A percentile compares a stretch with the other conserved stretches of the same genome.
These are phyloP conservation scores for Amanita jacksonii DNA, from an alignment of 768 basidiomycete species.

Conservation along the genomic window DNA sequence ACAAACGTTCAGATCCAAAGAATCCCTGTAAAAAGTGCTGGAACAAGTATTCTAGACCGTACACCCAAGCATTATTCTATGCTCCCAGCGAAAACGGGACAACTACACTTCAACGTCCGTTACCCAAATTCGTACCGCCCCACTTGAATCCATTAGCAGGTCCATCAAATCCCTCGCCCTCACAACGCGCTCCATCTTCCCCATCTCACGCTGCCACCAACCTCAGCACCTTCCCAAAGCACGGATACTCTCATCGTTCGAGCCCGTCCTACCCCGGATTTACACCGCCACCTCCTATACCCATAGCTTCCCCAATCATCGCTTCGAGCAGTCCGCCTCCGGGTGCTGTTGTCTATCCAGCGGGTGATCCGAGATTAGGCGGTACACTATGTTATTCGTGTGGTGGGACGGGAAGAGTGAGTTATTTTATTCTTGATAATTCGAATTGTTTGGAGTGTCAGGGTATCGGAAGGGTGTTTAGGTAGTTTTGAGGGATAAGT, in stretches of 20 bases:
- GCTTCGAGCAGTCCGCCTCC: slow-evolving; percentile 21
- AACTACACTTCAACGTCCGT: slow-evolving; percentile 28
- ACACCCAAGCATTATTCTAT: slow-evolving; percentile 22
- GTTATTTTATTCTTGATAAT: slow-evolving; percentile 45
- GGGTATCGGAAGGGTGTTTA: slow-evolving; percentile 53
- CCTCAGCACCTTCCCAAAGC: too few relatives aligned
- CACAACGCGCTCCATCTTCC: too few relatives aligned
- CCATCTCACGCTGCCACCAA: too few relatives aligned
- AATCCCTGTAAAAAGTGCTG: slow-evolving; percentile 70
- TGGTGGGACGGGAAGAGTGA: slow-evolving; percentile 43
- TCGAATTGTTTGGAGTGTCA: slow-evolving; percentile 46
- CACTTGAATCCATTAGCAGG: too few relatives aligned
- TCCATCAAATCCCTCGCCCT: not conserved
- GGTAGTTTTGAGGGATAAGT: too few relatives aligned
- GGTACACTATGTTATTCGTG: slow-evolving; percentile 60
- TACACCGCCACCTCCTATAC: not conserved
- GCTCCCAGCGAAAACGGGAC: slow-evolving; percentile 6
- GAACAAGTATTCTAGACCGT: slow-evolving; percentile 56
- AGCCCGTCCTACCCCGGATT: not conserved
- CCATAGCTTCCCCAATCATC: not conserved
- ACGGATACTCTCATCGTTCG: not conserved
- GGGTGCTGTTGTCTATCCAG: slow-evolving; percentile 36
- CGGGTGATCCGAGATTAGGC: slow-evolving; percentile 67
- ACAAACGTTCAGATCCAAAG: slow-evolving; percentile 56
- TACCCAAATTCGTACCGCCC: slow-evolving; percentile 21